Evolutionary conservation across 1,139 yeast genomes (phyloP), one percentile per base, ranked within the genome.

Genomic region (Taphrina populina): DNA sequence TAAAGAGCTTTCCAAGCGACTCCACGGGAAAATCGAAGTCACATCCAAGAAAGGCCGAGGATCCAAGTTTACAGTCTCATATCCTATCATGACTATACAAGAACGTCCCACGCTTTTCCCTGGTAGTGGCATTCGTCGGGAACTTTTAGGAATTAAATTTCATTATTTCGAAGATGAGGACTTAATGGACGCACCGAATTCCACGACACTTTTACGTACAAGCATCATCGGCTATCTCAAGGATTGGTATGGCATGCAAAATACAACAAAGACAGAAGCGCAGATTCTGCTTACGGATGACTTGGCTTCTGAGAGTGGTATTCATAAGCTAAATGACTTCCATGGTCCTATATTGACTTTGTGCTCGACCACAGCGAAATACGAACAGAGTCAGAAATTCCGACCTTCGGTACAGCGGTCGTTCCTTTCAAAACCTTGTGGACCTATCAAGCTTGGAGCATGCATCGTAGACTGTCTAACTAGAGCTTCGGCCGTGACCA

Each of bases 1-100:
- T 5, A 86, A 85, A 68, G 88, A 87, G 65, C 76, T 87, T 63
- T 86, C 86, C 10, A 19, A 23, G n/a, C 23, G 11, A 20, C 24
- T 36, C 13, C 37, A 49, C 24, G 54, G 54, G 6, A 30, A n/a
- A 19, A 49, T 49, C 7, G 44, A 36, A 10, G 46, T 49, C 10
- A 19, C 5, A 29, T 32, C 43, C 7, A 20, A 15, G 24, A 32
- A 30, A 30, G 19, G n/a, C 8, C 19, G 20, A 10, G 54, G 54
- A n/a, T 34, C 54, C 13, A 21, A 17, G 13, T 37, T 39, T 13
- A 43, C 19, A 6, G 52, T 53, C n/a, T 13, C 41, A 2, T 39
- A 24, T 11, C 54, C 54, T 15, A 36, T 49, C 13, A 34, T 37
- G 17, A 21, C 26, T 19, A n/a, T 7, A 20, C 20, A 23, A 10